A percentile compares a stretch with the other conserved stretches of the same genome.
Evolutionary conservation across 129 eudicot genomes (phyloP).

Genomic region (Sambucus nigra): DNA sequence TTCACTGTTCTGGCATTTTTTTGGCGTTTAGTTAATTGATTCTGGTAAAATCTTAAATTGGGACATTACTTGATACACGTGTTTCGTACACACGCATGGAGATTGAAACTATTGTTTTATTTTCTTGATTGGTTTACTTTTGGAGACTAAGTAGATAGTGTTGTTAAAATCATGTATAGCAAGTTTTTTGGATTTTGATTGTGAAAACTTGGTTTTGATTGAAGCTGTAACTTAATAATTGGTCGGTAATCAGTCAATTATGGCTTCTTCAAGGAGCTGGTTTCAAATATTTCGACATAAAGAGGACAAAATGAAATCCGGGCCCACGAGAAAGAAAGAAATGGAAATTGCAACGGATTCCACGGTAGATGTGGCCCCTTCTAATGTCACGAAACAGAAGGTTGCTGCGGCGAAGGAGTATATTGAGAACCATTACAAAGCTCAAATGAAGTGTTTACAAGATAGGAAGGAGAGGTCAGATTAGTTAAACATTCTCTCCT

Average conservation of each 20-base stretch:
- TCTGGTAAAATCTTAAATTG: too few species aligned
- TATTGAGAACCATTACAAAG: constrained; percentile 20
- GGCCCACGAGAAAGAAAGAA: constrained; percentile 6
- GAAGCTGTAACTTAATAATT: neutral
- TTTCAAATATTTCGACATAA: constrained; percentile 13
- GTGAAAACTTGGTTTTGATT: neutral
- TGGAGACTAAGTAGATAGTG: too few species aligned
- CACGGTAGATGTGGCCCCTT: constrained; percentile 5
- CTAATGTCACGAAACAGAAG: constrained; percentile 13
- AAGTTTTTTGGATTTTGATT: neutral
- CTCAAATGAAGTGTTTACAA: constrained; percentile 19
- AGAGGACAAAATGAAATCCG: constrained; percentile 10
- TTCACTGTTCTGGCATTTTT: too few species aligned
- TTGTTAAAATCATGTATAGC: too few species aligned
- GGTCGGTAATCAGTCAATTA: neutral
- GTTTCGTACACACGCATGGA: too few species aligned
- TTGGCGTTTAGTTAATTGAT: too few species aligned
- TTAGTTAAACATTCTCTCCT: neutral
- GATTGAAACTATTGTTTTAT: neutral
- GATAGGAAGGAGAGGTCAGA: constrained; percentile 18
- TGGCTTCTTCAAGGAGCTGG: constrained; percentile 14
- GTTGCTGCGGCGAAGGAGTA: constrained; percentile 22
- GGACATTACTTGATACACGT: too few species aligned
- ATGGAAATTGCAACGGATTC: constrained; percentile 1
- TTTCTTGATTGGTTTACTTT: neutral